Conservation (phyloP, 202 grass and related monocot species). For the Schoenoplectus tabernaemontani region DNA sequence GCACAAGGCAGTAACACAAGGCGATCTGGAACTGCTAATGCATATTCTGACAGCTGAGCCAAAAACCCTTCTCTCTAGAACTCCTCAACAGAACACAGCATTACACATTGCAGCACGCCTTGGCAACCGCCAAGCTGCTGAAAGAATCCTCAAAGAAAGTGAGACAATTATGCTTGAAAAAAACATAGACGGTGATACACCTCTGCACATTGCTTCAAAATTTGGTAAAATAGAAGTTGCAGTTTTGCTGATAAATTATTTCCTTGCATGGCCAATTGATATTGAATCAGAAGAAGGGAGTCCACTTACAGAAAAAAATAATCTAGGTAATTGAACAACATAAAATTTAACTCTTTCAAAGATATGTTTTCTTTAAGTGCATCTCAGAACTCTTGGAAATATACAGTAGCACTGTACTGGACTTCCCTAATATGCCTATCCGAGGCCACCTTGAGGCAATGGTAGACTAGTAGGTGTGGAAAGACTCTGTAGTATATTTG, state of each 20-base stretch:
- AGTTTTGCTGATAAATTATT: background rate
- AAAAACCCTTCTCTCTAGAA: conserved; percentile 26
- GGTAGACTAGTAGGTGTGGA: background rate
- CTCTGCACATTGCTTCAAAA: conserved; percentile 54
- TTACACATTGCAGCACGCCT: conserved; percentile 51
- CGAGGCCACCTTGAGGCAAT: background rate
- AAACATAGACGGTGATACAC: conserved; percentile 47
- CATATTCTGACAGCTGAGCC: background rate
- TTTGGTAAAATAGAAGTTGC: conserved; percentile 23
- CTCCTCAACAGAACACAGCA: conserved; percentile 40
- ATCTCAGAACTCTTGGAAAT: background rate
- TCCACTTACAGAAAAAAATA: conserved; percentile 18
- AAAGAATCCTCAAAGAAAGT: background rate
- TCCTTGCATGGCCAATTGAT: background rate
- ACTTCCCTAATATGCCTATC: background rate
- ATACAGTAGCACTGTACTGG: background rate
- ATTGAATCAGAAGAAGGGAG: background rate
- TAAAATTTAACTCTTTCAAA: background rate
- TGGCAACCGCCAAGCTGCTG: conserved; percentile 26
- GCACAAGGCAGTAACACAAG: conserved; percentile 39
- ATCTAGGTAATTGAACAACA: conserved; percentile 1
- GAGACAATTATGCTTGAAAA: conserved; percentile 13
- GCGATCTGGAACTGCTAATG: background rate
- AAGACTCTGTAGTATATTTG: background rate
- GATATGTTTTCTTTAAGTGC: background rate